Evolutionary conservation across 192 early-diverging fungal genomes (phyloP).

Genomic region (Jimgerdemannia flammicorona): DNA sequence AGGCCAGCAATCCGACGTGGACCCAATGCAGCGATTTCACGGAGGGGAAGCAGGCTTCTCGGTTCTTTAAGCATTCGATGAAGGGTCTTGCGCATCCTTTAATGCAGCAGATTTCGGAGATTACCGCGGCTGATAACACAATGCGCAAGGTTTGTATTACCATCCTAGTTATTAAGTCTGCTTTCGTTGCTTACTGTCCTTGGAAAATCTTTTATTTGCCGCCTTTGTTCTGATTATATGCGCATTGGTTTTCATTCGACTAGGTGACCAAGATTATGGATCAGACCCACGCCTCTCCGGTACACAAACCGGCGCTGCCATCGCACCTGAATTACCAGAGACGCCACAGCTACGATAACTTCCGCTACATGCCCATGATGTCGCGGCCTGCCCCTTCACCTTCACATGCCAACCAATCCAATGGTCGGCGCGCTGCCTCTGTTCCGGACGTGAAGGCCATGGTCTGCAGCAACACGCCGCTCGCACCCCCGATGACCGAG

Average conservation of each 20-base stretch:
- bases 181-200: neutral
- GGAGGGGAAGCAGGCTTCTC: constrained; percentile 55
- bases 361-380: constrained; percentile 5
- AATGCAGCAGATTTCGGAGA: constrained; percentile 16
- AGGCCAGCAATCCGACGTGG: constrained; percentile 29
- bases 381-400: neutral
- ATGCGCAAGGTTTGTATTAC: neutral
- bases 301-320: neutral
- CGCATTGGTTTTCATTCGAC: neutral
- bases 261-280: neutral
- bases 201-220: no score
- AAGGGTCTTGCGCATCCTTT: constrained; percentile 34
- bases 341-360: neutral
- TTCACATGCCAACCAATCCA: neutral
- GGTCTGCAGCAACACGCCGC: neutral
- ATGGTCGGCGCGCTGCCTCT: neutral
- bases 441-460: neutral
- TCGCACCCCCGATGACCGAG: neutral
- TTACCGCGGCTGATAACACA: constrained; percentile 4
- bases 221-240: no score
- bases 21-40: constrained; percentile 60
- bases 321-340: neutral
- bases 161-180: neutral
- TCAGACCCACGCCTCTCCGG: neutral
- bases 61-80: constrained; percentile 45